Evolutionary conservation across 371 early-diverging fungal species (phyloP).

Genomic region (Mortierella sp.): DNA sequence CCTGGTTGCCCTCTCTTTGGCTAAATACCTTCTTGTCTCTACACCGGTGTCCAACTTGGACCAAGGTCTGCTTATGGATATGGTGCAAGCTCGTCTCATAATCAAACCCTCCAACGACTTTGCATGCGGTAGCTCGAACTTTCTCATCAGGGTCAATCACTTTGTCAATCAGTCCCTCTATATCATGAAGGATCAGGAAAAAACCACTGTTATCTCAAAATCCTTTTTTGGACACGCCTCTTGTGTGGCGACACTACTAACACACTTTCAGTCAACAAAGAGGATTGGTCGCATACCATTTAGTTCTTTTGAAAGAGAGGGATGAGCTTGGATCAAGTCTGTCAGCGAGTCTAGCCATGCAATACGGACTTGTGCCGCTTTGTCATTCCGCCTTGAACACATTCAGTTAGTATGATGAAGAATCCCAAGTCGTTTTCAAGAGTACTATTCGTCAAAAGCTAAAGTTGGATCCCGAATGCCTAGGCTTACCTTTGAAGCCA

Average conservation of each 20-base stretch:
- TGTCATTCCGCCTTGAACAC: constrained; percentile 77
- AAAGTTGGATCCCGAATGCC: not conserved
- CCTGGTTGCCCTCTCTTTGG: not conserved
- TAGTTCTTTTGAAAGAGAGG: constrained; percentile 73
- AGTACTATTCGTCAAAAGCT: no score
- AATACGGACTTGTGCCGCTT: constrained; percentile 70
- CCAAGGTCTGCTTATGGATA: constrained; percentile 69
- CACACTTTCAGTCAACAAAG: no score
- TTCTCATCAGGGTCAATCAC: constrained; percentile 93
- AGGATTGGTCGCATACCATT: constrained; percentile 59
- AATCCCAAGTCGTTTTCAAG: not conserved
- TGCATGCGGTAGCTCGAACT: constrained; percentile 83
- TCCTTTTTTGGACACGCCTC: no score
- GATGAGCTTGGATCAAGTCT: constrained; percentile 73
- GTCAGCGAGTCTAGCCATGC: constrained; percentile 79
- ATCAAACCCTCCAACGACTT: constrained; percentile 72
- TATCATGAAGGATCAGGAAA: not conserved
- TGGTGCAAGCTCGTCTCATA: constrained; percentile 60
- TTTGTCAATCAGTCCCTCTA: constrained; percentile 76
- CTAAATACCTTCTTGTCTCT: constrained; percentile 84
- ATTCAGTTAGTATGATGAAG: not conserved
- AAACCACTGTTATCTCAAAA: not conserved
- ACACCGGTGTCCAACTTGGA: constrained; percentile 78
- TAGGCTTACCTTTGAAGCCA: constrained; percentile 81
- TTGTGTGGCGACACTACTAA: no score